Evolutionary conservation across 2,329 filamentous ascomycete species (phyloP).

Genomic region (Hymenoscyphus scutula): DNA sequence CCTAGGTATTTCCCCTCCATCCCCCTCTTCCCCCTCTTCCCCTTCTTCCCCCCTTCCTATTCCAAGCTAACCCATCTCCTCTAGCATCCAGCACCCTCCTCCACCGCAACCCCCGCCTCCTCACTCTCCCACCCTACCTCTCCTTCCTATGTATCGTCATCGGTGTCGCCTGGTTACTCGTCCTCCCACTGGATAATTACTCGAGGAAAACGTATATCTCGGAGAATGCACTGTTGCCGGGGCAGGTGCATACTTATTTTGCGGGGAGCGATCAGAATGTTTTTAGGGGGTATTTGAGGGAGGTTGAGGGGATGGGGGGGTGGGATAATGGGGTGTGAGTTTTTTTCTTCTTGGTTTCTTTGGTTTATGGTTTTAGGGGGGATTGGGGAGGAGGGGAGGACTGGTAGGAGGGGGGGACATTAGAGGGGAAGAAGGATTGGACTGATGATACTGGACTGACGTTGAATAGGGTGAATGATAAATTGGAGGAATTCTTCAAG

Average conservation of each 20-base stretch:
- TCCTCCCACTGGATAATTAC: slow-evolving; percentile 87
- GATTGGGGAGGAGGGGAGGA: too few relatives aligned
- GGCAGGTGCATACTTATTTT: slow-evolving; percentile 97
- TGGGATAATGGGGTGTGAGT: slow-evolving; percentile 53
- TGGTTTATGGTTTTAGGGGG: too few relatives aligned
- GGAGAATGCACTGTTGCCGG: slow-evolving; percentile 92
- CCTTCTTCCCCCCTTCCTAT: slow-evolving; percentile 14
- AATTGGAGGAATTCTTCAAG: slow-evolving; percentile 71
- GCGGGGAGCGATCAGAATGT: slow-evolving; percentile 94
- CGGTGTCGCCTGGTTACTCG: slow-evolving; percentile 83
- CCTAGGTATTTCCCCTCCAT: slow-evolving; percentile 33
- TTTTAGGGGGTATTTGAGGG: slow-evolving; percentile 84
- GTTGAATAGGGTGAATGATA: slow-evolving; percentile 61
- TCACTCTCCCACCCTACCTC: slow-evolving; percentile 82
- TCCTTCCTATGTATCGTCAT: slow-evolving; percentile 81
- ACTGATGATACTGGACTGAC: slow-evolving; percentile 5
- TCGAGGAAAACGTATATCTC: slow-evolving; percentile 93
- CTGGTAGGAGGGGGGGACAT: too few relatives aligned
- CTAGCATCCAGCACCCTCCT: slow-evolving; percentile 61
- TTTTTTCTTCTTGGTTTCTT: too few relatives aligned
- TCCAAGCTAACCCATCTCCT: too few relatives aligned
- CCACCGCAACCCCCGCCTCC: slow-evolving; percentile 75
- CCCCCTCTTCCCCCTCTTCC: slow-evolving; percentile 23
- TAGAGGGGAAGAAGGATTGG: too few relatives aligned
- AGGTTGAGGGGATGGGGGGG: slow-evolving; percentile 64